phyloP scores from a whole-genome alignment of 2,329 filamentous ascomycete species.

The Dothidotthia symphoricarpi region DNA sequence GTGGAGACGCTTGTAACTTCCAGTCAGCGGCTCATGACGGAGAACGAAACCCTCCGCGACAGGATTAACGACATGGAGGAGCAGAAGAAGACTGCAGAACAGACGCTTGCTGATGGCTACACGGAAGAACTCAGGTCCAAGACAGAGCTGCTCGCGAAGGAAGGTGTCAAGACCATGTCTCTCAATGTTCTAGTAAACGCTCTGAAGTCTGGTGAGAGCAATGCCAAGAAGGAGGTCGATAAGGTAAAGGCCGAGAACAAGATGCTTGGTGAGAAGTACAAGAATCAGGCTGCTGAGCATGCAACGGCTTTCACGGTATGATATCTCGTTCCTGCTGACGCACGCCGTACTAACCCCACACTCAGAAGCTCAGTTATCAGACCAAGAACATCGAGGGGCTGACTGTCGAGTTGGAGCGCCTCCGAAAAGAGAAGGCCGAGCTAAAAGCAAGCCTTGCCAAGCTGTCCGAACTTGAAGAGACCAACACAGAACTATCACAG shows the following conservation, averaged over 20 bases:
- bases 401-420: slow-evolving; percentile 6
- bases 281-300: slow-evolving; percentile 22
- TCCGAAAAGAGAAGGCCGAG: slow-evolving; percentile 17
- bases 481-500: slow-evolving; percentile 4
- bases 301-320: slow-evolving; percentile 20
- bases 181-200: slow-evolving; percentile 14
- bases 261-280: slow-evolving; percentile 20
- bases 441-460: slow-evolving; percentile 14
- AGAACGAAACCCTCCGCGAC: slow-evolving; percentile 19
- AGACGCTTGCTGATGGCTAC: slow-evolving; percentile 15
- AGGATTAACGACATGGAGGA: slow-evolving; percentile 12
- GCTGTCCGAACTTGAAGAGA: slow-evolving; percentile 14
- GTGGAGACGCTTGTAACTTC: slow-evolving; percentile 11
- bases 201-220: slow-evolving; percentile 12
- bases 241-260: slow-evolving; percentile 21
- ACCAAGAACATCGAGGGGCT: slow-evolving; percentile 19
- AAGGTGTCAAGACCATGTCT: slow-evolving; percentile 16
- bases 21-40: slow-evolving; percentile 17
- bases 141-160: slow-evolving; percentile 18
- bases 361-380: slow-evolving; percentile 17
- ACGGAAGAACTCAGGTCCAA: slow-evolving; percentile 17
- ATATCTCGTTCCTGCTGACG: neutral
- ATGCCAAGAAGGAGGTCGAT: slow-evolving; percentile 15
- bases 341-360: neutral
- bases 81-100: slow-evolving; percentile 15